Evolutionary conservation across 179 eudicot genomes (phyloP), one percentile per base, ranked within the genome.

Genomic region (Silene noctiflora): DNA sequence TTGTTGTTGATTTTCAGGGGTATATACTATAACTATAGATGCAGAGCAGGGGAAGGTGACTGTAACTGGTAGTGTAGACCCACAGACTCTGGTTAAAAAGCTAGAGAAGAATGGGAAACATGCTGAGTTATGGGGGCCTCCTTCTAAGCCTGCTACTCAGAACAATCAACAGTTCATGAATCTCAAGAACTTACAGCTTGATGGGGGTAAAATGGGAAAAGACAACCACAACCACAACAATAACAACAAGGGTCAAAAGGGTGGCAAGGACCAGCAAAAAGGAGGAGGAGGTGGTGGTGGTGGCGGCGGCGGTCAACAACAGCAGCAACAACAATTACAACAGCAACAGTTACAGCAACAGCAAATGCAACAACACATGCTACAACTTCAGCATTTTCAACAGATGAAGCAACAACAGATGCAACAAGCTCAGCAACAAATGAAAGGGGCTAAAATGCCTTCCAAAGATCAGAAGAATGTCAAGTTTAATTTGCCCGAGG

Each of bases 61-160:
- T 13, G 98, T 93, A 59, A 79, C 87, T n/a, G 98, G 98, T 22
- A 79, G 82, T 79, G 96, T 86, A 21, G 94, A 91, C 83, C 91
- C 94, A 20, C 81, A 77, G 27, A 77, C 76, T 42, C 84, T 93
- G 21, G 76, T 93, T 20, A 86, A 86, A 64, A 93, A 91, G 84
- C 88, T 93, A 1, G 86, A 64, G 70, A 93, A 93, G 67, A 78
- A 90, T 60, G 98, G 98, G 11, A 93, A 93, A 82, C 94, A 88
- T 80, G 96, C 93, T 20, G 90, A 91, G 86, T 64, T 93, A n/a
- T 93, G 96, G 98, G 89, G 86, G 1, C 46, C 46, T 39, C 1
- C 76, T 61, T 85, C 80, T 14, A 24, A 59, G 60, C 84, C 75
- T 74, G 53, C 74, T 24, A 46, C 46, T 46, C 16, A 3, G 46